Percentiles rank a stretch among this genome's conserved stretches.
These are phyloP conservation scores for Closterium sp. DNA, from an alignment of 139 green algal genomes.

Conservation along the genomic window DNA sequence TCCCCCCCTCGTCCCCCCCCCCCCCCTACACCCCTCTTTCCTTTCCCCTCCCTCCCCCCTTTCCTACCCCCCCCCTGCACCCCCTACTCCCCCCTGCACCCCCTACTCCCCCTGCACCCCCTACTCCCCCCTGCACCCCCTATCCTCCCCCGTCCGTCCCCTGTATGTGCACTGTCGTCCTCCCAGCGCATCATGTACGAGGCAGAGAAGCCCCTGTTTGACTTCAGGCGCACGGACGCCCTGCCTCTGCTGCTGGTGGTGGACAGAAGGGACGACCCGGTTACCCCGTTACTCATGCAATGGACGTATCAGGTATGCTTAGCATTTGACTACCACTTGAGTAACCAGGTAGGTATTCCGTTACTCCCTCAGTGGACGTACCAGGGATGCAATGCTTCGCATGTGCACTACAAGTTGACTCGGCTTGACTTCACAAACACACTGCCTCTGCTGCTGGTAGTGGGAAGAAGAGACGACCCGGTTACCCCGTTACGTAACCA, in stretches of 20 bases:
- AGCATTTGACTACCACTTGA: background rate
- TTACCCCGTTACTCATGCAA: slow-evolving; percentile 60
- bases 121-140: background rate
- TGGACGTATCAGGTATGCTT: slow-evolving; percentile 61
- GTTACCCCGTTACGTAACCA: slow-evolving; percentile 61
- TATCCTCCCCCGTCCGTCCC: background rate
- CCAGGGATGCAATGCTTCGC: too few relatives aligned
- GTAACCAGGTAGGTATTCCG: background rate
- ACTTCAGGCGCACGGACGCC: slow-evolving; percentile 48
- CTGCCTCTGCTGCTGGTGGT: slow-evolving; percentile 57
- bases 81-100: too few relatives aligned
- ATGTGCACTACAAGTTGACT: too few relatives aligned
- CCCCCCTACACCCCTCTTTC: too few relatives aligned
- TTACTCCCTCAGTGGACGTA: background rate
- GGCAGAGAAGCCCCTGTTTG: slow-evolving; percentile 55
- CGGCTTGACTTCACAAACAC: slow-evolving; percentile 7
- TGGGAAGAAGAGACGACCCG: slow-evolving; percentile 58
- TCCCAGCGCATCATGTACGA: slow-evolving; percentile 49
- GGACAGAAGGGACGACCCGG: slow-evolving; percentile 57
- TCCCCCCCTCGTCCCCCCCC: too few relatives aligned
- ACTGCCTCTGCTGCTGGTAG: slow-evolving; percentile 51
- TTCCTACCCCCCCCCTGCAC: too few relatives aligned
- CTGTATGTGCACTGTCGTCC: too few relatives aligned
- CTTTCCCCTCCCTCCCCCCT: too few relatives aligned
- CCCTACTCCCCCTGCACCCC: background rate